A percentile compares a stretch with the other conserved stretches of the same genome.
phyloP scores from a whole-genome alignment of 73 alveolate genomes.

The Paramecium primaurelia region DNA sequence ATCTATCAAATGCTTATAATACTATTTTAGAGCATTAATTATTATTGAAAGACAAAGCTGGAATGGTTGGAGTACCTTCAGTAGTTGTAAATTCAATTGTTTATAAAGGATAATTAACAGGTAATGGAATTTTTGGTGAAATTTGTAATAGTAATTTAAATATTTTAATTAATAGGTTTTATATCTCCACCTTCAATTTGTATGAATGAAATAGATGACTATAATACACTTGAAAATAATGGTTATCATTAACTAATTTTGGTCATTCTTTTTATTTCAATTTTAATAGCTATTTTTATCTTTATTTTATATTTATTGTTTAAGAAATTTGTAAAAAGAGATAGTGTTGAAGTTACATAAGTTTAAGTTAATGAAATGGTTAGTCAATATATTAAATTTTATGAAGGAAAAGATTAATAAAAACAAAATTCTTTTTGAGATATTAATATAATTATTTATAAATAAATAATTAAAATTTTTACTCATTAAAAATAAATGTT shows the following conservation, averaged over 20 bases:
- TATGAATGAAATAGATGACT: background rate
- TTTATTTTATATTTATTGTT: background rate
- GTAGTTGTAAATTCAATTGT: background rate
- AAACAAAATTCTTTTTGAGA: background rate
- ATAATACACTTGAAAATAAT: background rate
- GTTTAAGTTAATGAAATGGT: background rate
- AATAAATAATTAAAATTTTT: background rate
- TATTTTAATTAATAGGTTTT: background rate
- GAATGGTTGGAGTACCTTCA: background rate
- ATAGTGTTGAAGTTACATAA: background rate
- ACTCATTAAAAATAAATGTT: background rate
- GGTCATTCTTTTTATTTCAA: background rate
- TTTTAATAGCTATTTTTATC: background rate
- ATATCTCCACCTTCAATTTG: background rate
- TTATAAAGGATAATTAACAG: background rate
- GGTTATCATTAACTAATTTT: background rate
- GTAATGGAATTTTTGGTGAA: slow-evolving; percentile 2
- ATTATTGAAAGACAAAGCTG: background rate
- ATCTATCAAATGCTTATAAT: background rate
- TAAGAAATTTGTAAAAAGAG: background rate
- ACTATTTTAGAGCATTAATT: background rate
- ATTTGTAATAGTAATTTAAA: background rate
- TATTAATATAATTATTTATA: background rate
- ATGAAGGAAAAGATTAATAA: background rate
- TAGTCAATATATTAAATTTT: background rate